A percentile compares a stretch with the other conserved stretches of the same genome.
Evolutionary conservation across 495 filamentous ascomycete species (phyloP).

Genomic region (Pyrenula massariospora): DNA sequence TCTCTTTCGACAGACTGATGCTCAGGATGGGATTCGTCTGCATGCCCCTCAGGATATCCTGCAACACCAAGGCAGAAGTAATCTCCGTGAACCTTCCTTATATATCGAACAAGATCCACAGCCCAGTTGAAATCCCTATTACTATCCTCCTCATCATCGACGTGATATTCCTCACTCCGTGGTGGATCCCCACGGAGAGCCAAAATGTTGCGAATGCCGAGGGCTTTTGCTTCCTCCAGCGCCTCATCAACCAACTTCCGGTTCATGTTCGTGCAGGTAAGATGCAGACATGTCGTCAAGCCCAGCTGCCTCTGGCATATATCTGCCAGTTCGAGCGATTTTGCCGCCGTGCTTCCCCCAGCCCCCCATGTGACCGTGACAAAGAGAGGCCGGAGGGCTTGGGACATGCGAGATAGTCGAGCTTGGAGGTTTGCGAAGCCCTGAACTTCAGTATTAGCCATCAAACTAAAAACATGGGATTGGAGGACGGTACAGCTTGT

Average conservation of each 20-base stretch:
- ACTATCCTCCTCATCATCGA: slow-evolving; percentile 47
- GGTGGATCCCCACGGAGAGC: slow-evolving; percentile 92
- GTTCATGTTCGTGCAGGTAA: slow-evolving; percentile 98
- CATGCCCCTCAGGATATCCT: slow-evolving; percentile 89
- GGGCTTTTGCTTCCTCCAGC: slow-evolving; percentile 80
- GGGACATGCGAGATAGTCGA: slow-evolving; percentile 90
- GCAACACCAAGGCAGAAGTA: slow-evolving; percentile 97
- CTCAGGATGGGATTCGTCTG: slow-evolving; percentile 74
- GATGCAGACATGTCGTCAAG: slow-evolving; percentile 87
- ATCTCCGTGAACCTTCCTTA: slow-evolving; percentile 71
- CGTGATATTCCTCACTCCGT: slow-evolving; percentile 75
- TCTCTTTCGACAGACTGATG: slow-evolving; percentile 70
- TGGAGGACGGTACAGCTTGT: slow-evolving; percentile 28
- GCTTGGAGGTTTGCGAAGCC: slow-evolving; percentile 85
- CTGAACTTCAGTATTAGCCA: slow-evolving; percentile 26
- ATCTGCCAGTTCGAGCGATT: slow-evolving; percentile 89
- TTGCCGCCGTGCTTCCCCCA: slow-evolving; percentile 78
- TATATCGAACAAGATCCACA: slow-evolving; percentile 82
- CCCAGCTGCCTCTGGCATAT: slow-evolving; percentile 85
- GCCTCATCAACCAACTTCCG: slow-evolving; percentile 75
- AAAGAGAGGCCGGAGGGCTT: slow-evolving; percentile 80
- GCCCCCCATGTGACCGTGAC: slow-evolving; percentile 98
- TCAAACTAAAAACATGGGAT: not conserved
- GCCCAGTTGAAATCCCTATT: slow-evolving; percentile 84
- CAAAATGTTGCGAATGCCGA: slow-evolving; percentile 89